Evolutionary conservation across 2,329 filamentous ascomycete species (phyloP), one percentile per base, ranked within the genome.

Genomic region (Xylaria sp.): DNA sequence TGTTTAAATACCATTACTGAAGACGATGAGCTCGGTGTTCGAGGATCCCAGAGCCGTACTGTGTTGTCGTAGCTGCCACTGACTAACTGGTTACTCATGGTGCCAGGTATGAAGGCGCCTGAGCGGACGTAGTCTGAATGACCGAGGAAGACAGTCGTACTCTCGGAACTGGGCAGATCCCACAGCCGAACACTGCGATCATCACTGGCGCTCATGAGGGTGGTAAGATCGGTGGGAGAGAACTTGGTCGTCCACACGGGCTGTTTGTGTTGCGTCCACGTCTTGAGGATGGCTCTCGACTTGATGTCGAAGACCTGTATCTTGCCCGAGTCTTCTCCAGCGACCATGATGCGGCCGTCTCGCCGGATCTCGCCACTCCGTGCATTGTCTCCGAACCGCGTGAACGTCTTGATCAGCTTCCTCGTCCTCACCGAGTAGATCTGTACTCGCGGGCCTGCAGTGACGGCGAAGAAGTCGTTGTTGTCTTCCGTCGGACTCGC

Each of bases 31-130:
- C 79, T 87, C 71, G 89, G 88, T 39, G 90, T 88, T 72, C 96
- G 87, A 0, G 94, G 90, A 81, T 99, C 96, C 96, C 96, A 99
- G 25, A 99, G 81, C 70, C 92, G 90, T 57, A 98, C 95, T 0
- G 94, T 97, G 69, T 93, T 89, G 80, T 99, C 96, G 81, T 99
- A 99, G 80, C 92, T 94, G 55, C 96, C 96, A 10, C 93, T 96
- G 0, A 96, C 89, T 17, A 98, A 78, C 78, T 97, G 86, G 74
- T 91, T 90, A 82, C 90, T 89, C 79, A 85, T 86, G 15, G 83
- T 84, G 11, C 86, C 87, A 5, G 94, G 92, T 86, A 99, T 90
- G 79, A 96, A 99, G 58, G 87, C 87, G 66, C 93, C 96, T 71
- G 88, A 90, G 70, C 96, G 90, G 69, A 98, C 95, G 78, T 99